Conservation (phyloP, 2,329 filamentous ascomycete species). For the Botrytis fabae region DNA sequence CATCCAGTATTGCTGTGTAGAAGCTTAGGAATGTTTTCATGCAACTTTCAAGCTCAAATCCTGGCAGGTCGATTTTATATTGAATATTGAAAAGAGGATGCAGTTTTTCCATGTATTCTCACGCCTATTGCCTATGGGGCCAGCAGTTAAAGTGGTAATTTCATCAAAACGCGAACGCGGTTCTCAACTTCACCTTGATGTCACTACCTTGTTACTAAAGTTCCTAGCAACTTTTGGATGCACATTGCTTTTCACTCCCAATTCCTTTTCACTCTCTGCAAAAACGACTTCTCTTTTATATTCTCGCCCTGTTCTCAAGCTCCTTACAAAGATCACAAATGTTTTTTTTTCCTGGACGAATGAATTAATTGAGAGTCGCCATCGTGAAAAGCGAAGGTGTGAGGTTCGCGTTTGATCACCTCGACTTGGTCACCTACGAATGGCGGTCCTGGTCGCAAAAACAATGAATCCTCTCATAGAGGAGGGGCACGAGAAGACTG, state of each 20-base stretch:
- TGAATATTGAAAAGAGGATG: neutral
- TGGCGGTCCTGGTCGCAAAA: conserved; percentile 38
- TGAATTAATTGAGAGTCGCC: neutral
- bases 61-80: neutral
- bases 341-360: neutral
- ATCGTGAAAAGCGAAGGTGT: conserved; percentile 30
- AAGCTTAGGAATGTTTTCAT: neutral
- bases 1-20: rapidly evolving
- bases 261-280: neutral
- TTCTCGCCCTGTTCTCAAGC: neutral
- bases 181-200: conserved; percentile 9
- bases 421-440: conserved; percentile 25
- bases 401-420: conserved; percentile 32
- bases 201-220: neutral
- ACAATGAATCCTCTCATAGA: conserved; percentile 38
- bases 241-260: conserved; percentile 6
- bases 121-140: neutral
- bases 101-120: neutral
- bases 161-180: conserved; percentile 17
- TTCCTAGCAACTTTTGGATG: neutral
- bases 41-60: neutral
- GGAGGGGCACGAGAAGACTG: conserved; percentile 28
- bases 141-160: conserved; percentile 19
- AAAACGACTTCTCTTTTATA: neutral
- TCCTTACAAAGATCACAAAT: neutral